Conservation (phyloP, 2,329 filamentous ascomycete genomes). For the Cytospora paraplurivora region DNA sequence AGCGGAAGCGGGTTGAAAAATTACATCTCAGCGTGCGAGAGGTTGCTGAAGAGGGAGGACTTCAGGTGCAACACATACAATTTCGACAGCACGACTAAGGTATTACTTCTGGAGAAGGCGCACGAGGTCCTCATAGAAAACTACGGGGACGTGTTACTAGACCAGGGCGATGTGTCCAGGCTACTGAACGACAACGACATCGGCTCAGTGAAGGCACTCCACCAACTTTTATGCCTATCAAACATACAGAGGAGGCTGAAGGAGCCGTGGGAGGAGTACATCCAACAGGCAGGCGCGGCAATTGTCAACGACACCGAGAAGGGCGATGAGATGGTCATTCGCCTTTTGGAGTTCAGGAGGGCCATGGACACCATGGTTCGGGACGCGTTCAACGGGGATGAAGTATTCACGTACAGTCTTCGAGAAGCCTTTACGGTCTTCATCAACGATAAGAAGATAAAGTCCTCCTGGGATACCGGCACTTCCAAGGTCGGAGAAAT, state of each 20-base stretch:
- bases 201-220: constrained; percentile 73
- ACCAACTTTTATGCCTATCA: constrained; percentile 73
- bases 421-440: constrained; percentile 86
- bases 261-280: constrained; percentile 76
- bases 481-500: constrained; percentile 97
- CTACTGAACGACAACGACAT: constrained; percentile 73
- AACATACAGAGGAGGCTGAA: constrained; percentile 71
- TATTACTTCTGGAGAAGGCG: constrained; percentile 71
- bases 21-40: constrained; percentile 73
- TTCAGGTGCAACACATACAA: constrained; percentile 77
- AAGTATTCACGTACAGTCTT: constrained; percentile 75
- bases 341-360: constrained; percentile 78
- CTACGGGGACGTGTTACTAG: constrained; percentile 67
- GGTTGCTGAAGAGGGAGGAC: constrained; percentile 71
- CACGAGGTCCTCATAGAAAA: constrained; percentile 72
- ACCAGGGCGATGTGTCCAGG: constrained; percentile 67
- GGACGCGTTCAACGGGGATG: constrained; percentile 74
- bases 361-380: constrained; percentile 76
- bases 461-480: constrained; percentile 73
- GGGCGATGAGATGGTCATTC: constrained; percentile 82
- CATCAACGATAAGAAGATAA: constrained; percentile 84
- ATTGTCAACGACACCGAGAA: constrained; percentile 82
- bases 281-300: constrained; percentile 69
- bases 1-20: constrained; percentile 66
- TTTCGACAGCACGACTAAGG: constrained; percentile 80